A percentile compares a stretch with the other conserved stretches of the same genome.
Evolutionary conservation across 306 rosid species (phyloP).

Genomic region (Bauhinia variegata): DNA sequence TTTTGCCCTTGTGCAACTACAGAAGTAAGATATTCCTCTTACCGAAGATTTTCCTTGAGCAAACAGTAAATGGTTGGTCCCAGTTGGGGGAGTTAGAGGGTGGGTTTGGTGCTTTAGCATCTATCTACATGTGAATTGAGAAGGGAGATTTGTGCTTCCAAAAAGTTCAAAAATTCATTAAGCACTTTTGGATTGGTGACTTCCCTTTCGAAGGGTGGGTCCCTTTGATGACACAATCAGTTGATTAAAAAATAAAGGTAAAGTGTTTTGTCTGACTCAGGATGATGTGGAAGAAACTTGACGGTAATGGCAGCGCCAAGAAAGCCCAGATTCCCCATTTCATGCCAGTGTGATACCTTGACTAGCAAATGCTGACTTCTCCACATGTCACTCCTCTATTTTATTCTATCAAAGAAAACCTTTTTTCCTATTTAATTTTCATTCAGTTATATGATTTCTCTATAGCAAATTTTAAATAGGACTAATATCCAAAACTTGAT

Average conservation of each 20-base stretch:
- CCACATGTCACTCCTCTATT: neutral
- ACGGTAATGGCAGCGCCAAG: constrained; percentile 24
- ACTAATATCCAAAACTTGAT: neutral
- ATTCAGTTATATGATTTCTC: too few relatives aligned
- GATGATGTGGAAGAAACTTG: constrained; percentile 51
- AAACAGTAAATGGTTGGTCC: constrained; percentile 35
- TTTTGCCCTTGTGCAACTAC: constrained; percentile 29
- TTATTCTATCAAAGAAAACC: too few relatives aligned
- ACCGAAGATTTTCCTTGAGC: constrained; percentile 18
- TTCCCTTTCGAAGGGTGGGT: constrained; percentile 35
- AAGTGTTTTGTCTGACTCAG: constrained; percentile 60
- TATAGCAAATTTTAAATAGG: neutral
- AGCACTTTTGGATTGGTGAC: constrained; percentile 41
- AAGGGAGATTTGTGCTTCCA: constrained; percentile 18
- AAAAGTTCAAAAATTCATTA: constrained; percentile 33
- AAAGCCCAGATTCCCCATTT: constrained; percentile 29
- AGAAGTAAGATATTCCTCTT: constrained; percentile 41
- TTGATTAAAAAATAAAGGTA: constrained; percentile 26
- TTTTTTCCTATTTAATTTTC: too few relatives aligned
- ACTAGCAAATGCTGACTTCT: neutral
- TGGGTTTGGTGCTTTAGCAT: constrained; percentile 24
- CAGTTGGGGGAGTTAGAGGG: constrained; percentile 18
- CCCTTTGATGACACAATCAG: constrained; percentile 51
- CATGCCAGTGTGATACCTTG: constrained; percentile 5
- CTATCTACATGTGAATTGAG: constrained; percentile 25